Base-by-base conservation (phyloP, 768 basidiomycete genomes). In the Phanerochaete sordida region DNA sequence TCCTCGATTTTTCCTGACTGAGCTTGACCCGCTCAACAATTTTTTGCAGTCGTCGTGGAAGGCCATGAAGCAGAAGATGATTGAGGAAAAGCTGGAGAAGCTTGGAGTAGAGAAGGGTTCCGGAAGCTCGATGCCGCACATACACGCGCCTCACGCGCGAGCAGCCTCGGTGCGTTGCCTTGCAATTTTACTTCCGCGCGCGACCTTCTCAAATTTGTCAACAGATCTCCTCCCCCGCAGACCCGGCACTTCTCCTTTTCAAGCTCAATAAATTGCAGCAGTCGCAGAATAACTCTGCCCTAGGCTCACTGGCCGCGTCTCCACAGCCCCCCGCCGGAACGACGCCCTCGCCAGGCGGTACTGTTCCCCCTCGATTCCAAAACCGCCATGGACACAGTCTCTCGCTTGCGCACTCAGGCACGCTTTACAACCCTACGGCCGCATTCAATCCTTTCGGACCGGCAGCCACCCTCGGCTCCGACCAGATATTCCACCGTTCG, bases 171-270 rank as follows among this genome's bases (percentile, higher is more conserved):
- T 93, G 71, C 65, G 86, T 84, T 47, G 50, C 64, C n/a, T 1
- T 51, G 55, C 24, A 21, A 44, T 37, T 53, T 26, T 47, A 57
- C 28, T 59, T 57, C 11, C 19, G 39, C 19, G 19, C 19, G 4
- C 39, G 19, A 19, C 39, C 19, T 58, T 60, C 62, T 66, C 24
- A 66, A 58, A 37, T 47, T 21, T 30, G 24, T 46, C 48, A 60
- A 24, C 67, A 94, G 92, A 90, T 93, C 73, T 93, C 92, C 1
- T 93, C 91, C n/a, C 91, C 92, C 28, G 91, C 91, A 3, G 92
- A 93, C 69, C 91, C 92, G 28, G 88, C 89, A 21, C 73, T 94
- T 24, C 77, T 94, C 21, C 81, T 85, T 64, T 92, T 88, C 75
- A 93, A 91, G 72, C 77, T 93, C 46, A 91, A 91, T 74, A 91